Percentiles rank a stretch among this genome's conserved stretches.
phyloP scores from a whole-genome alignment of 208 protist species.

The Crithidia fasciculata region DNA sequence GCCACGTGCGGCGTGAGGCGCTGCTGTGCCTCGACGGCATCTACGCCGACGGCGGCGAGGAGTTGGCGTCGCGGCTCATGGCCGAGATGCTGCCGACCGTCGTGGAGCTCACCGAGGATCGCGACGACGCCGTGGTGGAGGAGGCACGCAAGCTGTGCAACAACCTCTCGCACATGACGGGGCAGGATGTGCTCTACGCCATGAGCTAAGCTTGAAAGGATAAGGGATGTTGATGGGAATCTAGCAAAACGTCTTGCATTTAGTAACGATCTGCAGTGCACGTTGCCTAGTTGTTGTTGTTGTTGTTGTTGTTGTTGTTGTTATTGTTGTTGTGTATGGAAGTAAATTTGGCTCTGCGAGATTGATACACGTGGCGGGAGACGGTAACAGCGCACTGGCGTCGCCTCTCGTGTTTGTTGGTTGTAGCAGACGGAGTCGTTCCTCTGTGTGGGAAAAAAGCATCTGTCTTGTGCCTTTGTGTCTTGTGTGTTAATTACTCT shows the following conservation, averaged over 20 bases:
- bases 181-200: slow-evolving; percentile 90
- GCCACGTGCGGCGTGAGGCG: slow-evolving; percentile 68
- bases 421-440: too few species aligned
- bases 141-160: slow-evolving; percentile 80
- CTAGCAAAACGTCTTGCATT: neutral
- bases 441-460: too few species aligned
- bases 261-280: too few species aligned
- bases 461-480: too few species aligned
- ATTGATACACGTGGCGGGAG: too few species aligned
- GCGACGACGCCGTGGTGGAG: slow-evolving; percentile 81
- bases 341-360: too few species aligned
- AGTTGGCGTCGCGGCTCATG: slow-evolving; percentile 89
- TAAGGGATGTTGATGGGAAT: neutral
- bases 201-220: slow-evolving; percentile 51
- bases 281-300: too few species aligned
- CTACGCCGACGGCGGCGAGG: slow-evolving; percentile 90
- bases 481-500: too few species aligned
- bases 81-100: slow-evolving; percentile 89
- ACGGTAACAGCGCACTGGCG: too few species aligned
- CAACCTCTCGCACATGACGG: slow-evolving; percentile 80
- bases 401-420: too few species aligned
- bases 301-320: neutral
- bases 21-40: slow-evolving; percentile 78
- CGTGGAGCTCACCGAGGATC: slow-evolving; percentile 90
- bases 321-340: neutral